Conservation (phyloP, 805 yeast genomes). For the Clavispora fructus region DNA sequence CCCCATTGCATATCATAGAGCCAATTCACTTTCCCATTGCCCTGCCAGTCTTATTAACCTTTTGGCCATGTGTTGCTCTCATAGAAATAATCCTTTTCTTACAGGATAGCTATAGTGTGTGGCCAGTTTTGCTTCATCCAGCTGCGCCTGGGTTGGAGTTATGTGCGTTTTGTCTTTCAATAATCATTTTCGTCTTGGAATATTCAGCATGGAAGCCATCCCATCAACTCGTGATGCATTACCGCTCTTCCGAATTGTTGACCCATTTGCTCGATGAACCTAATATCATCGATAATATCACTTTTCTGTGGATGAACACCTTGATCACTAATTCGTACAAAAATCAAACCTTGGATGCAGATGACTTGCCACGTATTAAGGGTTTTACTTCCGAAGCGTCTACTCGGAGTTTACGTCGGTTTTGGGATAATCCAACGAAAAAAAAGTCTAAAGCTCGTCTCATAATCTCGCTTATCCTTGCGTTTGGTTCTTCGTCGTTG, state of each 20-base stretch:
- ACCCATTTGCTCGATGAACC: constrained; percentile 16
- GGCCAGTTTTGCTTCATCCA: constrained; percentile 14
- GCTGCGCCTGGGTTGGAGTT: constrained; percentile 3
- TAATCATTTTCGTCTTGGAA: constrained; percentile 35
- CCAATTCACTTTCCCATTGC: constrained; percentile 34
- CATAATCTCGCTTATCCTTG: constrained; percentile 15
- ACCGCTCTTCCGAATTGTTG: constrained; percentile 16
- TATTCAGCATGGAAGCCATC: constrained; percentile 37
- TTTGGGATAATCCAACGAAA: constrained; percentile 11
- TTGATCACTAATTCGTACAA: constrained; percentile 35
- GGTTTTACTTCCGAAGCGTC: constrained; percentile 19
- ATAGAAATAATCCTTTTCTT: constrained; percentile 17
- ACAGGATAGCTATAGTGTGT: constrained; percentile 23
- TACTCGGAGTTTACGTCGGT: constrained; percentile 12
- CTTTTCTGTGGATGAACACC: constrained; percentile 46
- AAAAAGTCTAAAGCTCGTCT: constrained; percentile 8
- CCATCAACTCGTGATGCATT: constrained; percentile 29
- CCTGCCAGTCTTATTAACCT: constrained; percentile 33
- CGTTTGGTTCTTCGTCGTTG: constrained; percentile 23
- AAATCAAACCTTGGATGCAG: constrained; percentile 26
- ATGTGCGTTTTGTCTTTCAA: constrained; percentile 20
- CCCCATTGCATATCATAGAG: constrained; percentile 44
- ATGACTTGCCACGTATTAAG: constrained; percentile 25
- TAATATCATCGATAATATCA: constrained; percentile 32
- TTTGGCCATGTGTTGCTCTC: constrained; percentile 29